These are phyloP conservation scores for Cyclospora cayetanensis DNA, from an alignment of 169 alveolate species.

Conservation along the genomic window DNA sequence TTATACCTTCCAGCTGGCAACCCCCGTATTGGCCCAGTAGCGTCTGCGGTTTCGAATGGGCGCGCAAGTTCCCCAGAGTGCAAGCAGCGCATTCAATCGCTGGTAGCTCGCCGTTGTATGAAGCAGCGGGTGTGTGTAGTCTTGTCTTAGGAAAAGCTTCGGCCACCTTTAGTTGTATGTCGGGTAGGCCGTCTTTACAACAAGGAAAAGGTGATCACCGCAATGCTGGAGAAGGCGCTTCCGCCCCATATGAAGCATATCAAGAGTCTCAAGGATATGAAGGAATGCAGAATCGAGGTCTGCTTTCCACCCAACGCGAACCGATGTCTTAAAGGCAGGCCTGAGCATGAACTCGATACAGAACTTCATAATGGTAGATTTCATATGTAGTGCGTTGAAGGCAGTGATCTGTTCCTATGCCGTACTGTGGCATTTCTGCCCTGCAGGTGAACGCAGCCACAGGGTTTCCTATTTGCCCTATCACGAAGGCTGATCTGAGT, in stretches of 20 bases:
- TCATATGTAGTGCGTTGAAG: background rate
- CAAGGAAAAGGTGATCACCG: slow-evolving; percentile 81
- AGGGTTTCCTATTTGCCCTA: slow-evolving; percentile 78
- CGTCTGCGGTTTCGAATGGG: background rate
- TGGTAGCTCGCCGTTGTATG: background rate
- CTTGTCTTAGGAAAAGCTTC: slow-evolving; percentile 81
- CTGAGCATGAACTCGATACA: no score
- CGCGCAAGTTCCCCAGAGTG: background rate
- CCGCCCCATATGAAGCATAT: slow-evolving; percentile 81
- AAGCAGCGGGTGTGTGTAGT: background rate
- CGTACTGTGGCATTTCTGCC: no score
- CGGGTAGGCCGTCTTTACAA: slow-evolving; percentile 84
- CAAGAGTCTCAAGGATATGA: slow-evolving; percentile 79
- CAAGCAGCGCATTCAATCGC: background rate
- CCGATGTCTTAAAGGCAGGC: no score
- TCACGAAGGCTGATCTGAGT: slow-evolving; percentile 76
- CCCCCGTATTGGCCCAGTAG: background rate
- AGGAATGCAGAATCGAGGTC: slow-evolving; percentile 70
- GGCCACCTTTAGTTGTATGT: slow-evolving; percentile 86
- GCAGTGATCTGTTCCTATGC: background rate
- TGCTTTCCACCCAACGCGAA: background rate
- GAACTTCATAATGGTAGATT: no score
- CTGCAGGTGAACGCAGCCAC: slow-evolving; percentile 76
- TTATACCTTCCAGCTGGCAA: background rate
- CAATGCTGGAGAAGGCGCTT: slow-evolving; percentile 78